phyloP scores from a whole-genome alignment of 306 rosid species.

The Cicer bijugum region DNA sequence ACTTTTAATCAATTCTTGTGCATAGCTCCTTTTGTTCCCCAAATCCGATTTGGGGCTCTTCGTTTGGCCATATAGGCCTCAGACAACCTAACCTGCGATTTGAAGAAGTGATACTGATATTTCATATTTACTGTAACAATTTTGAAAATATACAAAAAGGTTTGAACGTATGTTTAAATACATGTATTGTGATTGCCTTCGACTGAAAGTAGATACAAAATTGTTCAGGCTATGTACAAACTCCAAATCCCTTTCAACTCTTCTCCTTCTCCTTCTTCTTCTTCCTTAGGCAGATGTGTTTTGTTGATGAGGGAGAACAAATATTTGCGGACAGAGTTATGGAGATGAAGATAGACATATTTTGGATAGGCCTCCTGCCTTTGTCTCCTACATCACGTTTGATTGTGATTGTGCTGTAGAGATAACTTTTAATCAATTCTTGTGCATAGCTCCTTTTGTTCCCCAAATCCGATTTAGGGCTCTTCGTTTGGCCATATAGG shows the following conservation, averaged over 20 bases:
- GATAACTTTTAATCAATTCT: no score
- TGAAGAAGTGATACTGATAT: not conserved
- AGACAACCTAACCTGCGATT: not conserved
- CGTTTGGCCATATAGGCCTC: no score
- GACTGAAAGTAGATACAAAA: no score
- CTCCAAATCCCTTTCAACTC: not conserved
- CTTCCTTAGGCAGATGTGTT: not conserved
- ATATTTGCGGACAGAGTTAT: not conserved
- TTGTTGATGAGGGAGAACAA: not conserved
- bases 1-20: no score
- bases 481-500: no score
- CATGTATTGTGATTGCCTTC: no score
- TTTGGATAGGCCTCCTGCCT: not conserved
- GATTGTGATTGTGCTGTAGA: not conserved
- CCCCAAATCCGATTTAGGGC: no score
- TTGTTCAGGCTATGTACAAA: not conserved
- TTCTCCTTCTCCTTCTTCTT: not conserved
- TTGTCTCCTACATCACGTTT: not conserved
- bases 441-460: no score
- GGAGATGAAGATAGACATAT: not conserved
- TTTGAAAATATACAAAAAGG: not conserved
- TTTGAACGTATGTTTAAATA: not conserved
- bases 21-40: no score
- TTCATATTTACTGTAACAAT: not conserved
- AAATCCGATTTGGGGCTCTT: no score